A percentile compares a stretch with the other conserved stretches of the same genome.
Conservation (phyloP, 2,329 filamentous ascomycete species). For the Catunica adiposa region DNA sequence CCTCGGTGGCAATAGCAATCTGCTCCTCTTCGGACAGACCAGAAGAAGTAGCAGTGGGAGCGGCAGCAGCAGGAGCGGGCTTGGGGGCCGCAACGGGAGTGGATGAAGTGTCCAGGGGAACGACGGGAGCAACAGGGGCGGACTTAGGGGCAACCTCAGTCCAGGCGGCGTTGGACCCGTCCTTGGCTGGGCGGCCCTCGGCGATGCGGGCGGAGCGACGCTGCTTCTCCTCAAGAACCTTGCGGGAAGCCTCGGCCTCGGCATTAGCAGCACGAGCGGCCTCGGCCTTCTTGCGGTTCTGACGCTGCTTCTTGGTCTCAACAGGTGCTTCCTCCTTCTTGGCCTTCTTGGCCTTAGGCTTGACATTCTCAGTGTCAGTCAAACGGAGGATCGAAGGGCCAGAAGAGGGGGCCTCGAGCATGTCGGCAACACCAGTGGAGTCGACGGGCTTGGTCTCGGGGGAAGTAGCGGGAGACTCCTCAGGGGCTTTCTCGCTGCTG, state of each 20-base stretch:
- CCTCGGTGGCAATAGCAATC: slow-evolving; percentile 37
- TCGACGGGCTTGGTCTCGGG: slow-evolving; percentile 42
- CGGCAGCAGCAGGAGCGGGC: slow-evolving; percentile 20
- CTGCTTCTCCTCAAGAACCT: slow-evolving; percentile 64
- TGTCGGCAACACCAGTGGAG: slow-evolving; percentile 65
- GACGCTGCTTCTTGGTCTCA: slow-evolving; percentile 89
- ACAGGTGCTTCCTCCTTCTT: slow-evolving; percentile 46
- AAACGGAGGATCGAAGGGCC: slow-evolving; percentile 65
- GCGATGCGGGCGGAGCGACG: slow-evolving; percentile 64
- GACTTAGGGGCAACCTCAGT: slow-evolving; percentile 27
- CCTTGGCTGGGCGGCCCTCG: slow-evolving; percentile 69
- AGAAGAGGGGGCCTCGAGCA: slow-evolving; percentile 59
- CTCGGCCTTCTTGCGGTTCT: slow-evolving; percentile 80
- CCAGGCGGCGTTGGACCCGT: slow-evolving; percentile 44
- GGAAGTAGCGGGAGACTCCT: slow-evolving; percentile 58
- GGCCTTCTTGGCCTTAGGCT: slow-evolving; percentile 43
- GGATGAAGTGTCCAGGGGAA: slow-evolving; percentile 37
- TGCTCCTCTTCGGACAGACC: slow-evolving; percentile 46
- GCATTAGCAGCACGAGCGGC: slow-evolving; percentile 58
- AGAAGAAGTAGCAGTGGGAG: slow-evolving; percentile 20
- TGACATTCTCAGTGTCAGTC: slow-evolving; percentile 38
- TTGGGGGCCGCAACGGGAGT: slow-evolving; percentile 24
- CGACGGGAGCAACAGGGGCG: slow-evolving; percentile 24
- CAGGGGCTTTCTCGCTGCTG: slow-evolving; percentile 56
- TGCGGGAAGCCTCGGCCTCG: slow-evolving; percentile 63